phyloP scores from a whole-genome alignment of 345 rosid species.

The Arabidopsis arenosa region DNA sequence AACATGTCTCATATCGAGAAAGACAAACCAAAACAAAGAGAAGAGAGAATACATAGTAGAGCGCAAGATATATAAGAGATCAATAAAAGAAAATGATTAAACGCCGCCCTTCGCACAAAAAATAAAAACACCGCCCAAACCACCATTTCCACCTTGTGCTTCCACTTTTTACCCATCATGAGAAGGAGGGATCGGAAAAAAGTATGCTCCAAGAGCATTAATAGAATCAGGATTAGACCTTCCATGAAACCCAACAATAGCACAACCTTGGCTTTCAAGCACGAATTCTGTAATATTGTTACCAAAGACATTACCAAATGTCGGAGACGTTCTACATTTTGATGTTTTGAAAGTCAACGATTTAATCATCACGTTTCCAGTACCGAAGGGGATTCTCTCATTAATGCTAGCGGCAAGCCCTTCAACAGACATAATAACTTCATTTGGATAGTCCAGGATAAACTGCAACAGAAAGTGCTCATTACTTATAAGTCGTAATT shows the following conservation, averaged over 20 bases:
- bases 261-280: conserved; percentile 8
- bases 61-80: neutral
- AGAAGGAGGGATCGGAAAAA: neutral
- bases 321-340: conserved; percentile 20
- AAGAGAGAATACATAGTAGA: neutral
- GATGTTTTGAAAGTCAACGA: conserved; percentile 24
- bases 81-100: neutral
- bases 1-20: neutral
- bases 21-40: neutral
- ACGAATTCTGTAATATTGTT: neutral
- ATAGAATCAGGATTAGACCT: neutral
- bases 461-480: conserved; percentile 1
- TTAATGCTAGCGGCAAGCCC: neutral
- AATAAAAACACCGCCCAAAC: too few species aligned
- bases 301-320: conserved; percentile 4
- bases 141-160: too few species aligned
- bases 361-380: neutral
- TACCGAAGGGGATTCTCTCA: neutral
- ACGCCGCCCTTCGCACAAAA: too few species aligned
- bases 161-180: neutral
- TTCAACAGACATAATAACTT: conserved; percentile 7
- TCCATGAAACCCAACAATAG: conserved; percentile 32
- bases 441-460: conserved; percentile 23
- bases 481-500: neutral
- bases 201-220: conserved; percentile 22